Percentiles rank a stretch among this genome's conserved stretches.
Evolutionary conservation across 2,329 filamentous ascomycete genomes (phyloP).

Genomic region (Dactylella cylindrospora): DNA sequence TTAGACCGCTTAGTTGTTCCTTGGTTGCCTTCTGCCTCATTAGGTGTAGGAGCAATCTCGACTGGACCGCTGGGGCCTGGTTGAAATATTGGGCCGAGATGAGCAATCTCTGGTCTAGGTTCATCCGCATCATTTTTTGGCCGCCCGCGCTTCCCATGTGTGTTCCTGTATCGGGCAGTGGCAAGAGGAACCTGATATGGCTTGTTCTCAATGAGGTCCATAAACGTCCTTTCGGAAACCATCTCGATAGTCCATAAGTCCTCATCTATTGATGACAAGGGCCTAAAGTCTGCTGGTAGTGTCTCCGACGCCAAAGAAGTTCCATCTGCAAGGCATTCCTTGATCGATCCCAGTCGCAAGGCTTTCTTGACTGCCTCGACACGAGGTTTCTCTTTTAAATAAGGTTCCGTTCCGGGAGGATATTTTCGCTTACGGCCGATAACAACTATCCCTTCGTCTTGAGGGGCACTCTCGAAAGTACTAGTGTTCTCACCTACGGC

Average conservation of each 20-base stretch:
- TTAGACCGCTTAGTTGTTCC: conserved; percentile 5
- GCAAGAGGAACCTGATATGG: conserved; percentile 38
- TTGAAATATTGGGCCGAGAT: conserved; percentile 31
- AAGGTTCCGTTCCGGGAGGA: conserved; percentile 38
- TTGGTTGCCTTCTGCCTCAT: not conserved
- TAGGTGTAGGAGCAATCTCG: conserved; percentile 4
- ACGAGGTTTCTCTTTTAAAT: conserved; percentile 26
- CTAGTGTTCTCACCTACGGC: too few relatives aligned
- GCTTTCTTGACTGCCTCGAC: conserved; percentile 39
- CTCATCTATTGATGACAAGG: conserved; percentile 26
- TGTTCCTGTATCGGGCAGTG: conserved; percentile 22
- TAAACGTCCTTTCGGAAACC: conserved; percentile 31
- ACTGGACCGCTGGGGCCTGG: conserved; percentile 28
- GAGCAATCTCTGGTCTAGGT: conserved; percentile 9
- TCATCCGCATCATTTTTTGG: conserved; percentile 16
- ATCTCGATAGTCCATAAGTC: conserved; percentile 38
- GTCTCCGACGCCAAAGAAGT: not conserved
- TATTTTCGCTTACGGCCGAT: conserved; percentile 40
- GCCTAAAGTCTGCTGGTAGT: conserved; percentile 26
- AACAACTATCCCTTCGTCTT: conserved; percentile 20
- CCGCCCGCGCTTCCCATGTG: conserved; percentile 17
- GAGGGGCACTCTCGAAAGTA: too few relatives aligned
- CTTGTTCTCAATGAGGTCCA: conserved; percentile 30
- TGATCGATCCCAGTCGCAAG: conserved; percentile 27
- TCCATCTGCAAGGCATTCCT: conserved; percentile 26